Evolutionary conservation across 1,284 basidiomycete species (phyloP).

Genomic region (Cryptococcus maquisensis): DNA sequence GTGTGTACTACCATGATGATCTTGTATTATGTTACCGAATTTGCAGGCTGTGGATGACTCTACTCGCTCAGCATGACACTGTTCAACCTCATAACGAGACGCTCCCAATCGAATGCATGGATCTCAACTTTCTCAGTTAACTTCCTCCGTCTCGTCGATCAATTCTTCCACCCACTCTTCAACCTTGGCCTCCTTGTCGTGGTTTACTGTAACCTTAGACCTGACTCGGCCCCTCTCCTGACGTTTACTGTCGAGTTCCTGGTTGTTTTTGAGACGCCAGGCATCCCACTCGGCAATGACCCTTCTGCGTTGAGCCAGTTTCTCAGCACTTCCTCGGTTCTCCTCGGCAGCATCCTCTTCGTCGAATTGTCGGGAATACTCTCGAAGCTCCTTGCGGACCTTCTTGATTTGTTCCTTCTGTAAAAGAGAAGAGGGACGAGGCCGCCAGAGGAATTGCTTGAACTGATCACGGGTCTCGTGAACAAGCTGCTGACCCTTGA

Average conservation of each 20-base stretch:
- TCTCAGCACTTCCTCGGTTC: constrained; percentile 87
- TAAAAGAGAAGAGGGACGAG: constrained; percentile 81
- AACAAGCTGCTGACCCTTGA: constrained; percentile 86
- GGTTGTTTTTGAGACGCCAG: constrained; percentile 58
- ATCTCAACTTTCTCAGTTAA: constrained; percentile 25
- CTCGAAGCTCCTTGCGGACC: constrained; percentile 84
- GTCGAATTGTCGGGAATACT: constrained; percentile 88
- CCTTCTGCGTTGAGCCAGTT: constrained; percentile 83
- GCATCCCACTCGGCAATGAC: constrained; percentile 98
- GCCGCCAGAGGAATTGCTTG: constrained; percentile 99
- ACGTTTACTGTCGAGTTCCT: constrained; percentile 34
- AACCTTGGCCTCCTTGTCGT: constrained; percentile 73
- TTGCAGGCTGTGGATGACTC: no score
- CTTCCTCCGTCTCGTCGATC: constrained; percentile 83
- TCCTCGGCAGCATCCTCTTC: constrained; percentile 96
- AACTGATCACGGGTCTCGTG: constrained; percentile 89
- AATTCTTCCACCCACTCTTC: constrained; percentile 88
- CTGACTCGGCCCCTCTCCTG: constrained; percentile 34
- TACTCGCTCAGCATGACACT: no score
- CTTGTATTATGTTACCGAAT: no score
- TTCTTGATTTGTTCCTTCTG: constrained; percentile 76
- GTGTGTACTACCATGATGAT: no score
- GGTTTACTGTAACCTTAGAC: constrained; percentile 18
- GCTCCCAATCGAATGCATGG: neutral
- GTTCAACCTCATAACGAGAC: no score